These are phyloP conservation scores for Cryptococcus sp. DNA, from an alignment of 1,284 basidiomycete species.

Conservation along the genomic window DNA sequence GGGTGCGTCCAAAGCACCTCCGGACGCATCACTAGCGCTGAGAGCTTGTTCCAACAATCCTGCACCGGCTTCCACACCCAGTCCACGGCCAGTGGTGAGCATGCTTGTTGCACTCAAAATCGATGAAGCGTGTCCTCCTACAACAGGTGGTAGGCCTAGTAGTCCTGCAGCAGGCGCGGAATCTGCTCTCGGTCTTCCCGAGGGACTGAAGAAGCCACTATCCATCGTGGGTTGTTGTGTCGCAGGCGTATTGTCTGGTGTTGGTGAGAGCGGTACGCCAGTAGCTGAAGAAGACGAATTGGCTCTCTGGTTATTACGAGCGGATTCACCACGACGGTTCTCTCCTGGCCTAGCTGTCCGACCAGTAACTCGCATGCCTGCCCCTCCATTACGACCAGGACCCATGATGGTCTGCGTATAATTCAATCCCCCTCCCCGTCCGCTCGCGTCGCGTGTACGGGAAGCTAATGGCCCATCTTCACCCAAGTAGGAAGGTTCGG, in stretches of 20 bases:
- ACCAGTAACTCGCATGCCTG: slow-evolving; percentile 65
- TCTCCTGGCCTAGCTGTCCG: slow-evolving; percentile 12
- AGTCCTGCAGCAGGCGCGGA: slow-evolving; percentile 40
- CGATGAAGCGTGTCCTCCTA: slow-evolving; percentile 2
- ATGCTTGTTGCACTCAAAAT: slow-evolving; percentile 20
- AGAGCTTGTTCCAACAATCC: slow-evolving; percentile 25
- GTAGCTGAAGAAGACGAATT: slow-evolving; percentile 25
- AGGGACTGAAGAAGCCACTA: slow-evolving; percentile 32
- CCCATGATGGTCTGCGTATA: slow-evolving; percentile 86
- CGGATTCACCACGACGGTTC: slow-evolving; percentile 7
- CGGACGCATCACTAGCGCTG: slow-evolving; percentile 29
- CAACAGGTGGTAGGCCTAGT: slow-evolving; percentile 6
- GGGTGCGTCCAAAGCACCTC: slow-evolving; percentile 55
- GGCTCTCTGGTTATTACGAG: slow-evolving; percentile 17
- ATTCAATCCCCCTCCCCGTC: slow-evolving; percentile 62
- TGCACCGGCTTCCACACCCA: slow-evolving; percentile 17
- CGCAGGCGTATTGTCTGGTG: slow-evolving; percentile 10
- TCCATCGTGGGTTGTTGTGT: slow-evolving; percentile 21
- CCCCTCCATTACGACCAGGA: slow-evolving; percentile 59
- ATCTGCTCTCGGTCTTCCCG: slow-evolving; percentile 38
- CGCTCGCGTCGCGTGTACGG: slow-evolving; percentile 7
- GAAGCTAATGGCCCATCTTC: neutral
- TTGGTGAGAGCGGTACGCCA: slow-evolving; percentile 16
- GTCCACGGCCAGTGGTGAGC: slow-evolving; percentile 29
- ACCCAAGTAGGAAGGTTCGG: slow-evolving; percentile 56